Evolutionary conservation across 2,329 filamentous ascomycete genomes (phyloP).

Genomic region (Apiospora aurea): DNA sequence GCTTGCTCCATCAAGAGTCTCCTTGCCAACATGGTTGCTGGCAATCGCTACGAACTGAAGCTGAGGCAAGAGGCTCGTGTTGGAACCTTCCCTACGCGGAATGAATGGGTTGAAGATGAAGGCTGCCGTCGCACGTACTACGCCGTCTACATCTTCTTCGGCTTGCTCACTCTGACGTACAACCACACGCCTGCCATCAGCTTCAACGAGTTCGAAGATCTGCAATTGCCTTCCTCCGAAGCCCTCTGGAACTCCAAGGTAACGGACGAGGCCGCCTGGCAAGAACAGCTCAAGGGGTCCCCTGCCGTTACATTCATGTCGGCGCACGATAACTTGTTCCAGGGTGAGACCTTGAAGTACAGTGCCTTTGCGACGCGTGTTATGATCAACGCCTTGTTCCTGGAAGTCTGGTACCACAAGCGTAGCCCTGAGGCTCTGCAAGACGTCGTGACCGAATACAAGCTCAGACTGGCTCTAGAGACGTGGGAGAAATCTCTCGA

Average conservation of each 20-base stretch:
- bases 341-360: constrained; percentile 88
- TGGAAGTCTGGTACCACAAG: constrained; percentile 99
- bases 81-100: constrained; percentile 75
- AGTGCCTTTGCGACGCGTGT: constrained; percentile 96
- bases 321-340: constrained; percentile 94
- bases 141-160: constrained; percentile 99
- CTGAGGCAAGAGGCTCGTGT: constrained; percentile 88
- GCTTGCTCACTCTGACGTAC: constrained; percentile 91
- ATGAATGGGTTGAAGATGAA: constrained; percentile 97
- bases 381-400: constrained; percentile 98
- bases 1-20: constrained; percentile 98
- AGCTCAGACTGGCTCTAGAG: constrained; percentile 91
- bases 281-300: constrained; percentile 75
- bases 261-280: constrained; percentile 82
- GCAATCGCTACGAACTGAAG: constrained; percentile 96
- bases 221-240: constrained; percentile 92
- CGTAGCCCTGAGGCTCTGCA: constrained; percentile 96
- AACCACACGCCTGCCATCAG: constrained; percentile 98
- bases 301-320: constrained; percentile 87
- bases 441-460: constrained; percentile 98
- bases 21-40: constrained; percentile 97
- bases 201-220: constrained; percentile 96
- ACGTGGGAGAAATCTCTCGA: constrained; percentile 99
- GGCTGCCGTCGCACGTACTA: constrained; percentile 97
- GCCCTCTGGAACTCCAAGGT: constrained; percentile 90